Base-by-base conservation (phyloP, 2,329 filamentous ascomycete species). In the Sporothrix brunneoviolacea region DNA sequence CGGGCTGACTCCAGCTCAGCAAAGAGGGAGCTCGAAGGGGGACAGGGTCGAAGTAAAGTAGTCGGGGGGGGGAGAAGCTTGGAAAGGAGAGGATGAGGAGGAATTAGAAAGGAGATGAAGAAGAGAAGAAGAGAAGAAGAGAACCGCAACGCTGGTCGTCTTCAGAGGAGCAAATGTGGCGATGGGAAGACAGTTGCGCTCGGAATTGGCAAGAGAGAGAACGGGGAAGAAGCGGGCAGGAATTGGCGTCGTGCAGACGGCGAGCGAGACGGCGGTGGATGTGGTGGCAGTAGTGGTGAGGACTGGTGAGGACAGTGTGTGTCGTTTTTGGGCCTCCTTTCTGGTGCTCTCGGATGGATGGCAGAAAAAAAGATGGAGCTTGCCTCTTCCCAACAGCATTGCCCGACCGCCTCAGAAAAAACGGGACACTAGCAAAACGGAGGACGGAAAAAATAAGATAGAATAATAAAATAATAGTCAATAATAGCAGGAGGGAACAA, bases 211-310 rank as follows among this genome's bases (percentile, higher is more conserved):
- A 28, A 21, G 15, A 21, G 35, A 12, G 19, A 19, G 19, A 22
- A 47, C 40, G 48, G 12, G 32, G 21, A 47, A 42, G 30, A 46
- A 28, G 37, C 38, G 21, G 36, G 39, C 19, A 21, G 28, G 19
- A 35, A 58, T 62, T 53, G 32, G 32, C 33, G 48, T 22, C 35
- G 42, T 45, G 42, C 48, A 70, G 67, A 70, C 73, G 18, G 38
- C 35, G 21, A 37, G 37, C 37, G 16, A 50, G 35, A 13, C 18
- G 21, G 12, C 2, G 21, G 49, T 41, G 42, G n/a, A 21, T 41
- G 48, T 21, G 15, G 19, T 38, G 41, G n/a, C n/a, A n/a, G n/a
- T n/a, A n/a, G n/a, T n/a, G n/a, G n/a, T n/a, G n/a, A n/a, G n/a
- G n/a, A n/a, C n/a, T n/a, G n/a, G n/a, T 33, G 19, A 13, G 43